Conservation (phyloP, 2,329 filamentous ascomycete species). For the Cladophialophora yegresii region DNA sequence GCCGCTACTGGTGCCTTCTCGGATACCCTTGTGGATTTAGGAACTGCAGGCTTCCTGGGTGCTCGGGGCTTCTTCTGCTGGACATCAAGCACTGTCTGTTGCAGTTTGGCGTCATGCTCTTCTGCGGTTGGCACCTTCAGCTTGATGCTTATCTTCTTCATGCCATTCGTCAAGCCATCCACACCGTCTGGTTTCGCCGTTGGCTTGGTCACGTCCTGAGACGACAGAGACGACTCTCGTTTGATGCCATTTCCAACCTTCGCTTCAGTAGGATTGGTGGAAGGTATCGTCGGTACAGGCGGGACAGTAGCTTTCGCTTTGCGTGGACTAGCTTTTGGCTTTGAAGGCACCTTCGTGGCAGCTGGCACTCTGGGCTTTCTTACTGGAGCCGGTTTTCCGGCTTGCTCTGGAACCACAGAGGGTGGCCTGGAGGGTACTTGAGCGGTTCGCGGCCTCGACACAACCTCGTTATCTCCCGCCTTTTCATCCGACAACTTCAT, state of each 20-base stretch:
- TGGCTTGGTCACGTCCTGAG: slow-evolving; percentile 39
- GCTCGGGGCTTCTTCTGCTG: slow-evolving; percentile 44
- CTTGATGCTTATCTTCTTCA: slow-evolving; percentile 59
- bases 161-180: slow-evolving; percentile 54
- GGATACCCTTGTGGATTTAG: slow-evolving; percentile 34
- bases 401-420: slow-evolving; percentile 30
- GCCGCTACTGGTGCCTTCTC: slow-evolving; percentile 19
- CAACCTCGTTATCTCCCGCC: background rate
- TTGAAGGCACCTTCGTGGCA: slow-evolving; percentile 46
- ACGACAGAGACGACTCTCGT: slow-evolving; percentile 48
- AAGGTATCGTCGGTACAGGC: background rate
- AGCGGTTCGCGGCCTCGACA: slow-evolving; percentile 4
- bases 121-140: slow-evolving; percentile 60
- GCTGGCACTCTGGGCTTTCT: slow-evolving; percentile 62
- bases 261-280: background rate
- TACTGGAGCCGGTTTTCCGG: slow-evolving; percentile 50
- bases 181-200: slow-evolving; percentile 43
- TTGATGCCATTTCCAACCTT: slow-evolving; percentile 33
- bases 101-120: slow-evolving; percentile 56
- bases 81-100: slow-evolving; percentile 44
- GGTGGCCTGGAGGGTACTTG: slow-evolving; percentile 30
- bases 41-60: slow-evolving; percentile 41
- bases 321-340: slow-evolving; percentile 41
- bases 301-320: slow-evolving; percentile 37
- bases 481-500: slow-evolving; percentile 39